A percentile compares a stretch with the other conserved stretches of the same genome.
These are phyloP conservation scores for Raffaelea deltoideospora DNA, from an alignment of 2,329 filamentous ascomycete genomes.

Conservation along the genomic window DNA sequence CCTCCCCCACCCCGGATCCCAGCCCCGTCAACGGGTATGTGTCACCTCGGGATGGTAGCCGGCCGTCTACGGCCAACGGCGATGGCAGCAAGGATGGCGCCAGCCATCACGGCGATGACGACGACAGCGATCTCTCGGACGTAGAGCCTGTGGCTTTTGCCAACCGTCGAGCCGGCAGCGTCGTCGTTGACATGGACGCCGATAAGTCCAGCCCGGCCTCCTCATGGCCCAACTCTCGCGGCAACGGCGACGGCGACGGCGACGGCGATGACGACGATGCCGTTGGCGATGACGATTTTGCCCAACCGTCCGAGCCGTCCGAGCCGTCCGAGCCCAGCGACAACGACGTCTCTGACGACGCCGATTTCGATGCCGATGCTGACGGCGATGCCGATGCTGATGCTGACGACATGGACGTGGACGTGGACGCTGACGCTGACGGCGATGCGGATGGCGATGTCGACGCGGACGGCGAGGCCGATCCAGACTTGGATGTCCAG, in stretches of 20 bases:
- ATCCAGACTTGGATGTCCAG: constrained; percentile 23
- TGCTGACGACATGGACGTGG: constrained; percentile 58
- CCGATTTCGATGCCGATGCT: constrained; percentile 47
- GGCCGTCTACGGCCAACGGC: not conserved
- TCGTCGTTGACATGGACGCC: too few relatives aligned
- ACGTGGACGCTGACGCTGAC: constrained; percentile 43
- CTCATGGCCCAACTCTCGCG: not conserved
- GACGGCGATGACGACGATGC: constrained; percentile 38
- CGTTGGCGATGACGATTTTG: constrained; percentile 14
- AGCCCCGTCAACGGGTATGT: constrained; percentile 53
- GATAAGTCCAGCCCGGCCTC: too few relatives aligned
- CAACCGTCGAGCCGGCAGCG: too few relatives aligned
- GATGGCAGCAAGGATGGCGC: not conserved
- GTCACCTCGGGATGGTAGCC: constrained; percentile 29
- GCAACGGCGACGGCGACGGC: constrained; percentile 24
- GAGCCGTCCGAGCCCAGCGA: constrained; percentile 29
- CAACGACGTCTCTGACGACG: constrained; percentile 48
- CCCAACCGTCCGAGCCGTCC: constrained; percentile 12
- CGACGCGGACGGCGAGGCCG: constrained; percentile 39
- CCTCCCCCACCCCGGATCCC: constrained; percentile 43
- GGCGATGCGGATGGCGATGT: constrained; percentile 60
- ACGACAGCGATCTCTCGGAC: constrained; percentile 65
- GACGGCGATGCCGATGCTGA: constrained; percentile 21
- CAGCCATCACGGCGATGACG: not conserved
- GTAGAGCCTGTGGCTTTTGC: constrained; percentile 33